Base-by-base conservation (phyloP, 2,329 filamentous ascomycete genomes). In the Dothideomycetidae sp. region DNA sequence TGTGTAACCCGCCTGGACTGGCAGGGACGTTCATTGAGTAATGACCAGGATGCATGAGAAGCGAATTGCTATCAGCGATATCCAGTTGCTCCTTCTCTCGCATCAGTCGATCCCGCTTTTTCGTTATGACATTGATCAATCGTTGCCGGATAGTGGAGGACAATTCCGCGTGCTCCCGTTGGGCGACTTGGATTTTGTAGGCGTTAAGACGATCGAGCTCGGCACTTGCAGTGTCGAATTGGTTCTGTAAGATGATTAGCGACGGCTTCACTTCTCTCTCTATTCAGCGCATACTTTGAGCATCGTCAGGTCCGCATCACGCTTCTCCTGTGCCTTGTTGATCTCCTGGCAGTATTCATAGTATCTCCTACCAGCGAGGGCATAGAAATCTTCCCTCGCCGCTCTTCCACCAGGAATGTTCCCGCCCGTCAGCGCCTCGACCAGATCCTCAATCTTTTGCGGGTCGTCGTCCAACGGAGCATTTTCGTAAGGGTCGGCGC, bases 301-400 rank as follows among this genome's bases (percentile, higher is more conserved):
- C 52, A 78, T 73, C 5, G 81, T 78, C 53, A 96, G 62, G 49
- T 86, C 76, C 45, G 81, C 77, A 63, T 98, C 90, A 48, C 83
- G 74, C 51, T 83, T 73, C 58, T 96, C 86, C 47, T 93, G 76
- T 5, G 84, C 71, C 56, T 92, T 79, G 54, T 94, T 92, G 37
- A 94, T 73, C 44, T 88, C 76, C 47, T 83, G 74, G 13, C 90
- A 75, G 62, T 92, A 96, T 48, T 83, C 76, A 42, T 78, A 71
- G 56, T 93, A 94, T 53, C 80, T 75, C 50, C 78, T 82, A 1
- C 90, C 90, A 21, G 84, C 70, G 48, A 73, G 57, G 19, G 66
- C 67, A 30, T 65, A 61, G 53, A 71, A 73, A 48, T 77, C 84
- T 62, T 81, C 79, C 37, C 78, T 82, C 54, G 70, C 60, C 71